These are phyloP conservation scores for Luvunga scandens DNA, from an alignment of 345 rosid species.

Conservation along the genomic window DNA sequence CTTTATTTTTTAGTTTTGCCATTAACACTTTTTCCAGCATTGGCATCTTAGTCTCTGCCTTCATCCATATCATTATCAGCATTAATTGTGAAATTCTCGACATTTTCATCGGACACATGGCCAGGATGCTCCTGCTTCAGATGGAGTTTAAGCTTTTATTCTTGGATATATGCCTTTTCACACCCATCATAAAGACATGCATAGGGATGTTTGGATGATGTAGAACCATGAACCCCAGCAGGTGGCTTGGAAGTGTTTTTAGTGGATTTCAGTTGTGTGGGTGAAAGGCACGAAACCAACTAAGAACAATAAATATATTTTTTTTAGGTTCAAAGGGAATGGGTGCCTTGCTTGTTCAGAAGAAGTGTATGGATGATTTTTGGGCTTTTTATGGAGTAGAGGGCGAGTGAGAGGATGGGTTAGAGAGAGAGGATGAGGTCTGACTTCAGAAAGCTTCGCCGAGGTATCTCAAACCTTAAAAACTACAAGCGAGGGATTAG, in stretches of 20 bases:
- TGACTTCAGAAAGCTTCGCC: no score
- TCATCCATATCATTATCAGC: constrained; percentile 76
- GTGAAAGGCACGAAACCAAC: no score
- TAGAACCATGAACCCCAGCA: constrained; percentile 51
- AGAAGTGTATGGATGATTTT: no score
- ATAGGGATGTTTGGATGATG: constrained; percentile 79
- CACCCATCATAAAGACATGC: constrained; percentile 92
- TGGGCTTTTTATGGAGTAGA: no score
- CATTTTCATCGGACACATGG: constrained; percentile 64
- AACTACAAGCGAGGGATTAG: no score
- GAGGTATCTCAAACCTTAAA: no score
- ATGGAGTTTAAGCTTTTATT: constrained; percentile 97
- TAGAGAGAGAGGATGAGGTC: no score
- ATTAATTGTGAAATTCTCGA: constrained; percentile 45
- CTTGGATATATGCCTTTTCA: constrained; percentile 93
- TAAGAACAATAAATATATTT: no score
- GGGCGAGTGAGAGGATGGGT: no score
- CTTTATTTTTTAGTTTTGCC: constrained; percentile 62
- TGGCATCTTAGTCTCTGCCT: constrained; percentile 78
- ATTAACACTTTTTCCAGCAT: constrained; percentile 50
- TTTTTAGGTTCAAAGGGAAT: no score
- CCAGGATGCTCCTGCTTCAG: constrained; percentile 91
- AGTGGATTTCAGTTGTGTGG: no score
- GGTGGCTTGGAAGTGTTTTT: constrained; percentile 60
- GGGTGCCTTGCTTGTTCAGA: no score